These are phyloP conservation scores for Nannochloris sp. DNA, from an alignment of 139 green algal species.

Conservation along the genomic window DNA sequence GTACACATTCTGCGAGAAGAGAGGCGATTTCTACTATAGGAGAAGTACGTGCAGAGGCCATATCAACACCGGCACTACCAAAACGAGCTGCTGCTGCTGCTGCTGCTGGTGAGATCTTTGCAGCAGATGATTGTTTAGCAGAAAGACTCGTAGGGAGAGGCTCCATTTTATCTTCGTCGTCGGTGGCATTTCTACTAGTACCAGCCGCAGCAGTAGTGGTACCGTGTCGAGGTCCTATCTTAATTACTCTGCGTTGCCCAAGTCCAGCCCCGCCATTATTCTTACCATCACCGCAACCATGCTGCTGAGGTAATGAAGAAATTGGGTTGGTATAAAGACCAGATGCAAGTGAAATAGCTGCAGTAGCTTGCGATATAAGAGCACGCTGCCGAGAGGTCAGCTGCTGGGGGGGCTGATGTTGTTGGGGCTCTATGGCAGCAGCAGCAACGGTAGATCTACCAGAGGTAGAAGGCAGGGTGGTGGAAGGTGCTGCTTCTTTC, in stretches of 20 bases:
- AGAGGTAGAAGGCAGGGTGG: no score
- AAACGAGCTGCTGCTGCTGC: neutral
- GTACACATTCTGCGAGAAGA: constrained; percentile 37
- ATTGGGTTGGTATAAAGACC: no score
- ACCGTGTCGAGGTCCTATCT: no score
- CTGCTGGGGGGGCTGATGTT: neutral
- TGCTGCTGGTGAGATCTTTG: neutral
- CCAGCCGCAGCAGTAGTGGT: no score
- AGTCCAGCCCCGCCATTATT: no score
- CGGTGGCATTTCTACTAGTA: no score
- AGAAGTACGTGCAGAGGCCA: constrained; percentile 27
- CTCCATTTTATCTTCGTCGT: no score
- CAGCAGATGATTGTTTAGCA: neutral
- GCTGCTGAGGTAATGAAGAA: no score
- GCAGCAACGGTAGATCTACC: no score
- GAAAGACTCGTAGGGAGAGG: no score
- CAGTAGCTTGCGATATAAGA: neutral
- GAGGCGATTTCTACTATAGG: constrained; percentile 85
- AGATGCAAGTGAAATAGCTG: neutral
- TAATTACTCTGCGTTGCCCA: neutral
- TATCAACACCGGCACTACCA: neutral
- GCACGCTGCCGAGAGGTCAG: neutral
- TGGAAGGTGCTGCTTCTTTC: no score
- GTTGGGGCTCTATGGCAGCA: neutral
- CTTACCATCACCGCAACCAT: no score